These are phyloP conservation scores for Hanseniaspora occidentalis DNA, from an alignment of 805 yeast genomes.

Conservation along the genomic window DNA sequence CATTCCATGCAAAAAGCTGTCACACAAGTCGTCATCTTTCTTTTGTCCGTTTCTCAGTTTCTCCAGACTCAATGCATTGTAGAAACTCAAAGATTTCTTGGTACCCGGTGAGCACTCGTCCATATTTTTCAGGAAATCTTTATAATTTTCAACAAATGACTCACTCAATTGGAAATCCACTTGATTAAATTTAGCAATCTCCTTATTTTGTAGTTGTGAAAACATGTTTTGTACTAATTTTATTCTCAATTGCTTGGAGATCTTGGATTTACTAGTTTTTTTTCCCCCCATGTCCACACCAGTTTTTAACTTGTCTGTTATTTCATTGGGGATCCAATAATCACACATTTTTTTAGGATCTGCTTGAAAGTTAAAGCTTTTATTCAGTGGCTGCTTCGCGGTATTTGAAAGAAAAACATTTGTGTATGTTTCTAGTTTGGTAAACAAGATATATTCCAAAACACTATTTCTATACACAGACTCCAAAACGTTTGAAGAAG, in stretches of 20 bases:
- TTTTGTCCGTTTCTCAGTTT: constrained; percentile 38
- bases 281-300: too few relatives aligned
- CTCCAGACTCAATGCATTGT: constrained; percentile 66
- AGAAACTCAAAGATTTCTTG: too few relatives aligned
- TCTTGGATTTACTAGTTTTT: not conserved
- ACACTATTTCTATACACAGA: constrained; percentile 40
- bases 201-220: not conserved
- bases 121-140: not conserved
- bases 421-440: constrained; percentile 9
- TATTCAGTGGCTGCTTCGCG: not conserved
- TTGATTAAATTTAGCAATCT: too few relatives aligned
- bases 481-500: constrained; percentile 35
- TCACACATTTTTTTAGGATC: not conserved
- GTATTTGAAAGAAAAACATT: not conserved
- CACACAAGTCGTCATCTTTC: constrained; percentile 57
- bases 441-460: constrained; percentile 29
- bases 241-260: not conserved
- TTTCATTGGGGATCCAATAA: not conserved
- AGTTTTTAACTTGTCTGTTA: not conserved
- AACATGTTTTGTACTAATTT: not conserved
- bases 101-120: too few relatives aligned
- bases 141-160: not conserved
- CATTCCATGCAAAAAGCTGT: constrained; percentile 49
- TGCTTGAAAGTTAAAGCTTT: too few relatives aligned
- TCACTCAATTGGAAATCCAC: too few relatives aligned